Base-by-base conservation (phyloP, 176 grass and related monocot species). In the Hsuehochloa calcarea region DNA sequence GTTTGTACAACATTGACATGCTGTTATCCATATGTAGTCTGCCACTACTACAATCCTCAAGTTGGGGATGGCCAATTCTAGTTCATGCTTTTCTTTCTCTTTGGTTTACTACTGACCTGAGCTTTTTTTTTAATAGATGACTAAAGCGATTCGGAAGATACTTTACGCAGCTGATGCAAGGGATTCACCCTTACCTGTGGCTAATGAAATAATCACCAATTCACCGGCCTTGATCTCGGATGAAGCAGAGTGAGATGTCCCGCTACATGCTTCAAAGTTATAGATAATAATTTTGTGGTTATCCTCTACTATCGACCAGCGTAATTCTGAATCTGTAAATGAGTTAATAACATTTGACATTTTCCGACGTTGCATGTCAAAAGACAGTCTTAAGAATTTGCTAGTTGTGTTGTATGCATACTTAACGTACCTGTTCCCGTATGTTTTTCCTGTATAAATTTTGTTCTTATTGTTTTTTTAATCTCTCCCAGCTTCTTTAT, bases 111-210 rank as follows among this genome's bases (percentile, higher is more conserved):
- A 37, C 47, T 79, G 19, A 74, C 6, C 3, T 86, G 19, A 12
- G 16, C 4, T 2, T 65, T 65, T 60, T 75, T 77, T 54, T 80
- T 81, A n/a, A 69, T 22, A 97, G 94, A 90, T 92, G 90, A 89
- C 90, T 4, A 97, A 94, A 86, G 92, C 92, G 1, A 73, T 97
- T 45, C 64, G 76, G 45, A 92, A 91, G 92, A 97, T 97, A 54
- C 79, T 97, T 17, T 97, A 97, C 82, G 86, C 94, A 11, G 63
- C 92, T 27, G 92, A 94, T 87, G 90, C 82, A 61, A 89, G 51
- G 75, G 92, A 89, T 46, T 90, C 92, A 67, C 80, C 92, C 12
- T 72, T 97, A 56, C 72, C 86, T 49, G 94, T 89, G 81, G 94
- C 88, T 45, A 76, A 92, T 71, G 94, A 92, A 80, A 92, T 97